phyloP scores from a whole-genome alignment of 345 rosid genomes.

The Brassica cretica region DNA sequence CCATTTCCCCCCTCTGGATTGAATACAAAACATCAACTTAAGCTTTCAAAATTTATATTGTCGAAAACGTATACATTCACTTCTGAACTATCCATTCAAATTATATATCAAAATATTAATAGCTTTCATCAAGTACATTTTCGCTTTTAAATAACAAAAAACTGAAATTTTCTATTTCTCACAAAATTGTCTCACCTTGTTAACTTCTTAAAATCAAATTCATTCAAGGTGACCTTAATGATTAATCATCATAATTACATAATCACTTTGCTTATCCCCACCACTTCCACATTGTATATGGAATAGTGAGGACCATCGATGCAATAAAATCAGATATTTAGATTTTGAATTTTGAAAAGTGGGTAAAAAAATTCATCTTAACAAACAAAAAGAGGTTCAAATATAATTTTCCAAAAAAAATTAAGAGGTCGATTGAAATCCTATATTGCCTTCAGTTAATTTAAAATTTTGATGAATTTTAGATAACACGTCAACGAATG shows the following conservation, averaged over 20 bases:
- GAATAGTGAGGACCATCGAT: slow-evolving; percentile 28
- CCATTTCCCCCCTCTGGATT: neutral
- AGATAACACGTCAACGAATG: neutral
- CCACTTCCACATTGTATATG: slow-evolving; percentile 28
- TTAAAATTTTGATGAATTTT: neutral
- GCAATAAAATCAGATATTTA: neutral
- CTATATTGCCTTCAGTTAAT: neutral
- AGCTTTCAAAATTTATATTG: neutral
- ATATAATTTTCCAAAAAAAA: neutral
- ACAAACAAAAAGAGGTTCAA: neutral
- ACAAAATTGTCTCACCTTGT: neutral
- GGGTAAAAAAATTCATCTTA: slow-evolving; percentile 7
- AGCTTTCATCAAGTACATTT: neutral
- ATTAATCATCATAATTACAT: slow-evolving; percentile 28
- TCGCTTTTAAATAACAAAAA: slow-evolving; percentile 7
- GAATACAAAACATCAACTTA: neutral
- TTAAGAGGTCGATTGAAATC: neutral
- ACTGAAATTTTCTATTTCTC: neutral
- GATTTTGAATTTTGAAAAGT: slow-evolving; percentile 16
- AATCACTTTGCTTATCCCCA: slow-evolving; percentile 29
- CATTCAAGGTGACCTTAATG: slow-evolving; percentile 8
- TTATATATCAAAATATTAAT: neutral
- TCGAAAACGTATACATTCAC: neutral
- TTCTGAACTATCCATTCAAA: neutral
- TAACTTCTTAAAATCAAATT: slow-evolving; percentile 6